A percentile compares a stretch with the other conserved stretches of the same genome.
These are phyloP conservation scores for Moesziomyces parantarcticus DNA, from an alignment of 1,284 basidiomycete species.

Conservation along the genomic window DNA sequence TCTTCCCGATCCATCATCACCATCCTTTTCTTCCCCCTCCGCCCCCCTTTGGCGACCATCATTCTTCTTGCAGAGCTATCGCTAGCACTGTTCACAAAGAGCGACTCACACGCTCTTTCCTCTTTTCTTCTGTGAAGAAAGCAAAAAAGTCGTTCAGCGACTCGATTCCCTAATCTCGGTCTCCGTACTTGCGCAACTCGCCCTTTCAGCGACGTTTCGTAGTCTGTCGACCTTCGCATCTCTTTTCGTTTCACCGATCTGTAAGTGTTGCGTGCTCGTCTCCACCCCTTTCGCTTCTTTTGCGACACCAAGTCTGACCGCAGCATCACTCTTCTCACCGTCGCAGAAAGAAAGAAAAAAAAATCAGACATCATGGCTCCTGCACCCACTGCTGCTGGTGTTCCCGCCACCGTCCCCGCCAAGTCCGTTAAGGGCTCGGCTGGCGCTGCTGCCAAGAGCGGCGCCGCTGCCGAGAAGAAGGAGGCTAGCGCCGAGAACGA, in stretches of 20 bases:
- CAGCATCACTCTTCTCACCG: too few relatives aligned
- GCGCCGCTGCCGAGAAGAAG: conserved; percentile 64
- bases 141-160: conserved; percentile 33
- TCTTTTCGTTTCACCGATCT: conserved; percentile 1
- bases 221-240: conserved; percentile 8
- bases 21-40: conserved; percentile 22
- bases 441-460: conserved; percentile 65
- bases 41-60: conserved; percentile 23
- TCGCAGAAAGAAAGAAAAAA: background rate
- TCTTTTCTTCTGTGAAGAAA: conserved; percentile 30
- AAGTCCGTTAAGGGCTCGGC: conserved; percentile 63
- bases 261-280: background rate
- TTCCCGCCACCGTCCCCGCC: conserved; percentile 63
- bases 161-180: conserved; percentile 24
- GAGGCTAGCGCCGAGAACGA: conserved; percentile 69
- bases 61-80: conserved; percentile 39
- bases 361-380: conserved; percentile 47
- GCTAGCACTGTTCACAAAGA: conserved; percentile 38
- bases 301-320: too few relatives aligned
- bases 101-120: conserved; percentile 25
- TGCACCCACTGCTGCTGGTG: conserved; percentile 56
- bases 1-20: conserved; percentile 18
- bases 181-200: conserved; percentile 16
- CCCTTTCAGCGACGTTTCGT: conserved; percentile 26
- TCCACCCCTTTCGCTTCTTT: background rate